phyloP scores from a whole-genome alignment of 306 rosid genomes.

The Cucurbita maxima region DNA sequence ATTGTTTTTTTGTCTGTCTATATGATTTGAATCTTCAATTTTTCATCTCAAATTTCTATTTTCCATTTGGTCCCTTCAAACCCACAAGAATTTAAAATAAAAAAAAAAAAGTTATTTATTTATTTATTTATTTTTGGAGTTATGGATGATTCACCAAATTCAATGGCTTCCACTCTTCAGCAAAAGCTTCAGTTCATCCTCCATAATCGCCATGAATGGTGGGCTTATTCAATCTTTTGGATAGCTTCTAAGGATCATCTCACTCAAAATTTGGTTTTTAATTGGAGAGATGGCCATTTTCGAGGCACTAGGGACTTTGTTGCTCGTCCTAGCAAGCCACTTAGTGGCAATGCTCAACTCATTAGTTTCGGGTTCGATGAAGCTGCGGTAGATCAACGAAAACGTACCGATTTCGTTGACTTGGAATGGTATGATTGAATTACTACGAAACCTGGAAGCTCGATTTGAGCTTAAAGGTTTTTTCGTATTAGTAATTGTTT shows the following conservation, averaged over 20 bases:
- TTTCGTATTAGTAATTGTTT: neutral
- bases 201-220: slow-evolving; percentile 31
- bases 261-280: neutral
- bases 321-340: neutral
- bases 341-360: neutral
- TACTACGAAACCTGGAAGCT: neutral
- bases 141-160: neutral
- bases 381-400: neutral
- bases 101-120: neutral
- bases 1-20: neutral
- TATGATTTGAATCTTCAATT: neutral
- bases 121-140: rapidly evolving
- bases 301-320: neutral
- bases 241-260: slow-evolving; percentile 15
- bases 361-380: neutral
- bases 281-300: slow-evolving; percentile 30
- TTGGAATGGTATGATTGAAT: slow-evolving; percentile 11
- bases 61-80: neutral
- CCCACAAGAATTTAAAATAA: neutral
- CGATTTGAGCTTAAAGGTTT: neutral
- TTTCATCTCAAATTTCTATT: neutral
- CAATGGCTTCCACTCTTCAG: slow-evolving; percentile 11
- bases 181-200: slow-evolving; percentile 26
- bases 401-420: slow-evolving; percentile 1
- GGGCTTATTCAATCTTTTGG: slow-evolving; percentile 46